phyloP scores from a whole-genome alignment of 1,284 basidiomycete genomes.

The Puccinia triticina region DNA sequence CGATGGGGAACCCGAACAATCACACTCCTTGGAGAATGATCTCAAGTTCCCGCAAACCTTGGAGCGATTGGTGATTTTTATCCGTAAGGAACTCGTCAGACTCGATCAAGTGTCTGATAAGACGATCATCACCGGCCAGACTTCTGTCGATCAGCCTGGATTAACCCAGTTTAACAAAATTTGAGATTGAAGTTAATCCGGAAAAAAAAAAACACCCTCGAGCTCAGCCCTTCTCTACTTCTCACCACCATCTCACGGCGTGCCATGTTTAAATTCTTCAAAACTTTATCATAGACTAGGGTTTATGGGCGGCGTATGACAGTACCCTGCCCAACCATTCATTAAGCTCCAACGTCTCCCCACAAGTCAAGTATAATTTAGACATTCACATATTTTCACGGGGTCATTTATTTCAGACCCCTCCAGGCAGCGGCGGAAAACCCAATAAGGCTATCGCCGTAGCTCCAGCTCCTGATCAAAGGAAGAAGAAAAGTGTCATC shows the following conservation, averaged over 20 bases:
- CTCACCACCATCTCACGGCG: too few relatives aligned
- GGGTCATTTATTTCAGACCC: too few relatives aligned
- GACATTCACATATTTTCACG: too few relatives aligned
- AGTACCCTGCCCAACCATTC: too few relatives aligned
- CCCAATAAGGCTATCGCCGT: conserved; percentile 45
- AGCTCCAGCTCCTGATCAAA: conserved; percentile 36
- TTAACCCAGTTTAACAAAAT: conserved; percentile 37
- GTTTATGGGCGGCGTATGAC: too few relatives aligned
- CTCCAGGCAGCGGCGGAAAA: too few relatives aligned
- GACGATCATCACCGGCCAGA: conserved; percentile 65
- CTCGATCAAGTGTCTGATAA: conserved; percentile 74
- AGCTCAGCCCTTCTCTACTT: neutral
- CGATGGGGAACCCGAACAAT: conserved; percentile 20
- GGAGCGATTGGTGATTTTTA: conserved; percentile 73
- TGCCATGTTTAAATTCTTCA: too few relatives aligned
- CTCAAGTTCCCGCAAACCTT: conserved; percentile 76
- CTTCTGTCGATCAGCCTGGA: conserved; percentile 12
- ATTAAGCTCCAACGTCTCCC: too few relatives aligned
- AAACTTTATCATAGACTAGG: too few relatives aligned
- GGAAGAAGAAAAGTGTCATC: neutral
- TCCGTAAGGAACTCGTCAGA: conserved; percentile 74
- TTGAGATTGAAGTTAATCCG: neutral
- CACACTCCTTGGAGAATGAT: conserved; percentile 64
- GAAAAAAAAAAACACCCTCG: neutral
- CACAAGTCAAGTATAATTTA: too few relatives aligned